These are phyloP conservation scores for Bipolaris zeicola DNA, from an alignment of 2,329 filamentous ascomycete species.

Conservation along the genomic window DNA sequence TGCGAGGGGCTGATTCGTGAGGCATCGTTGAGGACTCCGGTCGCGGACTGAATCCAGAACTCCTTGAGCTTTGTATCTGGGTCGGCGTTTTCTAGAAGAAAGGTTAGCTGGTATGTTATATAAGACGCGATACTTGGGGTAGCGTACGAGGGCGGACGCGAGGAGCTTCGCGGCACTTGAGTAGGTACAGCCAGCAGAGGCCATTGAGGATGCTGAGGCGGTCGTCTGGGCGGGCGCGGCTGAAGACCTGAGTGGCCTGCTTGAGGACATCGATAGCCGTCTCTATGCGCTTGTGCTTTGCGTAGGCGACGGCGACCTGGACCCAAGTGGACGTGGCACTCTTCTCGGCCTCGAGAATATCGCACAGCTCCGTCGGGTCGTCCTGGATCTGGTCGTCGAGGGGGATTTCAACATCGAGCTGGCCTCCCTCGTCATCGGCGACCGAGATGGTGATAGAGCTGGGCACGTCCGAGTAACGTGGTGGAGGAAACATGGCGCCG, in stretches of 20 bases:
- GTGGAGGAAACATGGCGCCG: constrained; percentile 44
- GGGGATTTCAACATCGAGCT: constrained; percentile 86
- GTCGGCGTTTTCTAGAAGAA: constrained; percentile 47
- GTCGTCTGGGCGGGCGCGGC: constrained; percentile 74
- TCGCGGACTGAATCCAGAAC: constrained; percentile 88
- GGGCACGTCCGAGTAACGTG: constrained; percentile 66
- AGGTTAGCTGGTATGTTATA: constrained; percentile 1
- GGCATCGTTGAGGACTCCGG: constrained; percentile 91
- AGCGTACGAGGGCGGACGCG: constrained; percentile 62
- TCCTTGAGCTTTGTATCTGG: constrained; percentile 90
- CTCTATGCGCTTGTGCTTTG: constrained; percentile 92
- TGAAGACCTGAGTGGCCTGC: constrained; percentile 74
- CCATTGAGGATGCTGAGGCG: constrained; percentile 83
- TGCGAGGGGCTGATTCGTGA: constrained; percentile 91
- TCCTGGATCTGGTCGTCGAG: constrained; percentile 83
- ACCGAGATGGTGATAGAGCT: constrained; percentile 69
- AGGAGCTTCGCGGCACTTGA: constrained; percentile 83
- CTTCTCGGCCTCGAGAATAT: constrained; percentile 90
- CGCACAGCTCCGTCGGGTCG: constrained; percentile 93
- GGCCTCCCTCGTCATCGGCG: constrained; percentile 63
- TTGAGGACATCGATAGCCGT: constrained; percentile 74
- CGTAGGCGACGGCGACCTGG: constrained; percentile 94
- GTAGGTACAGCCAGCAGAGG: constrained; percentile 88
- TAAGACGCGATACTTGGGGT: no score
- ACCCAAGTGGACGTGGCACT: constrained; percentile 95